Base-by-base conservation (phyloP, 2,329 filamentous ascomycete species). In the Peltaster fructicola region DNA sequence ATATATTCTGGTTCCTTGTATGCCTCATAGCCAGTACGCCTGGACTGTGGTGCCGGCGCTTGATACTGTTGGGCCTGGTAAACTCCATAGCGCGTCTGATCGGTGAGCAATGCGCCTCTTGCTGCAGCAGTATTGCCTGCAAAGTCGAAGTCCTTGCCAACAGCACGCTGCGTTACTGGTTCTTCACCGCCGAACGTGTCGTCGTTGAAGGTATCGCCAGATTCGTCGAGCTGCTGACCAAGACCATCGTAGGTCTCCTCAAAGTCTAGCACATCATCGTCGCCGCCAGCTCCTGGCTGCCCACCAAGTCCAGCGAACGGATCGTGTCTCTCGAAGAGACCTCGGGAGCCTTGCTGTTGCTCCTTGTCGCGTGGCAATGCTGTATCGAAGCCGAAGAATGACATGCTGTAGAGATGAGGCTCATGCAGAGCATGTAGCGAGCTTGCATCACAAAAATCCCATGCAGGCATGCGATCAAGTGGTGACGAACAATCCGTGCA, bases 161-260 rank as follows among this genome's bases (percentile, higher is more conserved):
- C 68, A 7, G 59, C 42, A 38, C 62, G 51, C 40, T 56, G 49
- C 16, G 53, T 53, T 25, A 50, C 59, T 15, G 60, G 55, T 17
- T 51, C 54, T 29, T 47, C 47, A 16, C 51, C 54, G 30, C 59
- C 63, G 29, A 98, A 98, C 2, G 88, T 98, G 48, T 95, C 88
- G 42, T 95, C 81, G 52, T 98, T 98, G 63, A 93, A 81, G 24
- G 68, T 81, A 59, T 98, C 88, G 44, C 85, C 79, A 11, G 78
- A 74, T 48, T 98, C 85, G 43, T 92, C 74, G 17, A 98, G 72
- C 50, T 78, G 72, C 45, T 92, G 78, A 29, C 82, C 88, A 19
- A 98, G 62, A 10, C 85, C 85, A 52, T 98, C 88, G 48, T 95
- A 95, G 17, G 85, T 95, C 47, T 98, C 82, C 42, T 98, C 88